Evolutionary conservation across 2,329 filamentous ascomycete genomes (phyloP), one percentile per base, ranked within the genome.

Genomic region (Polytolypa hystricis): DNA sequence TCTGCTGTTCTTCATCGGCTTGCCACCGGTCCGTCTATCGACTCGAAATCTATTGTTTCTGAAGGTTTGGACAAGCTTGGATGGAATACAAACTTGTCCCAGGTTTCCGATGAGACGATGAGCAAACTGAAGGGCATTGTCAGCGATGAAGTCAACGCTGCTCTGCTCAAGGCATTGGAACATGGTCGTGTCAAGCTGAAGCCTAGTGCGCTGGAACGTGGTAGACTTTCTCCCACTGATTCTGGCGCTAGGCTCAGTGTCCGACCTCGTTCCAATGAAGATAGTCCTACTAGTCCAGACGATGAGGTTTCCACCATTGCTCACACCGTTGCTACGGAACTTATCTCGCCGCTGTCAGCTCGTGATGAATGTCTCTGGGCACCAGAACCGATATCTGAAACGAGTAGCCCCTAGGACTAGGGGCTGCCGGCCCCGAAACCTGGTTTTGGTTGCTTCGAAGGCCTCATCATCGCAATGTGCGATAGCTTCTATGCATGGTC

Each of bases 101-200:
- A 61, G 20, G 47, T 54, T 10, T 60, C 58, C 5, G 58, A 62
- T 15, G 57, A 60, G 33, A 50, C 55, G 2, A 54, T 57, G 48
- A 55, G 48, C 38, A 62, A 59, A 39, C 47, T 61, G 28, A 53
- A 52, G n/a, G 53, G 53, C 5, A 51, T 62, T 20, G 53, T 57
- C 14, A 52, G 55, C 0, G 53, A 58, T 10, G 57, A 61, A 33
- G 49, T 61, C 14, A 49, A 52, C 20, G 44, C 50, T 2, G 42
- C 60, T 9, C 45, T 61, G 0, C 43, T 61, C 7, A 55, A 53
- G 12, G 56, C 55, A 10, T 40, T 62, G 23, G 58, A 61, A 36
- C 50, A 52, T 17, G 58, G 58, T 14, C 52, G 47, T 9, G 39
- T 58, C 27, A 53, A 56, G 38, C 38, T 61, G 28, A 55, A 58